phyloP scores from a whole-genome alignment of 148 eudicot genomes.

The Dianthus caryophyllus region DNA sequence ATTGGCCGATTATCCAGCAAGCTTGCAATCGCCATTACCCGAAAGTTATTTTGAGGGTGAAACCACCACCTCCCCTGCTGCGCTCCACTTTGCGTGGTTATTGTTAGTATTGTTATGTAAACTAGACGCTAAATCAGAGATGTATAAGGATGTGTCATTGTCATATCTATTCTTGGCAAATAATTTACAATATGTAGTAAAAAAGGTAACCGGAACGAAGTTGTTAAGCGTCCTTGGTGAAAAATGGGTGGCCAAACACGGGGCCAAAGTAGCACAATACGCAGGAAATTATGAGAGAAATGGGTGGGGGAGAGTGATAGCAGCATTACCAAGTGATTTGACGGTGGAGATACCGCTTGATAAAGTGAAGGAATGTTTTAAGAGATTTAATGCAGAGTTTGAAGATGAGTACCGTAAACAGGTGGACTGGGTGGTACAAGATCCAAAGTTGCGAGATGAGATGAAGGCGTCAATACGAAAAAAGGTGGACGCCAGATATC shows the following conservation, averaged over 20 bases:
- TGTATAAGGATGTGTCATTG: constrained; percentile 57
- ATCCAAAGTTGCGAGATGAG: constrained; percentile 57
- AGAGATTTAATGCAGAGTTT: constrained; percentile 48
- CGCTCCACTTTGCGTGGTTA: constrained; percentile 57
- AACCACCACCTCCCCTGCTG: constrained; percentile 29
- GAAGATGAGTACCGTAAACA: constrained; percentile 55
- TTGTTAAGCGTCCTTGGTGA: constrained; percentile 49
- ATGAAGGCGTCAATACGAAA: constrained; percentile 44
- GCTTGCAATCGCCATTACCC: constrained; percentile 33
- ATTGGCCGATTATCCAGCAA: constrained; percentile 35
- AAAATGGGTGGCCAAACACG: constrained; percentile 59
- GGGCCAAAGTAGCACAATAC: constrained; percentile 47
- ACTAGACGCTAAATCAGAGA: constrained; percentile 55
- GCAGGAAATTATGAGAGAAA: constrained; percentile 55
- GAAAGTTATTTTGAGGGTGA: constrained; percentile 38
- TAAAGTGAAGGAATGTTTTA: constrained; percentile 46
- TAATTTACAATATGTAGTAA: constrained; percentile 57
- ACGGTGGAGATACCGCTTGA: constrained; percentile 28
- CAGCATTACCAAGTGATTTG: constrained; percentile 33
- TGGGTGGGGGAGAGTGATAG: constrained; percentile 60
- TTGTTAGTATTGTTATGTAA: constrained; percentile 57
- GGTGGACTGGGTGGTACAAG: constrained; percentile 48
- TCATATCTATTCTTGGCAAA: constrained; percentile 71
- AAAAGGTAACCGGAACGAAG: constrained; percentile 44
- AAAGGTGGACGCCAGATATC: constrained; percentile 39